Base-by-base conservation (phyloP, 176 grass and related monocot species). In the Juncus inflexus region DNA sequence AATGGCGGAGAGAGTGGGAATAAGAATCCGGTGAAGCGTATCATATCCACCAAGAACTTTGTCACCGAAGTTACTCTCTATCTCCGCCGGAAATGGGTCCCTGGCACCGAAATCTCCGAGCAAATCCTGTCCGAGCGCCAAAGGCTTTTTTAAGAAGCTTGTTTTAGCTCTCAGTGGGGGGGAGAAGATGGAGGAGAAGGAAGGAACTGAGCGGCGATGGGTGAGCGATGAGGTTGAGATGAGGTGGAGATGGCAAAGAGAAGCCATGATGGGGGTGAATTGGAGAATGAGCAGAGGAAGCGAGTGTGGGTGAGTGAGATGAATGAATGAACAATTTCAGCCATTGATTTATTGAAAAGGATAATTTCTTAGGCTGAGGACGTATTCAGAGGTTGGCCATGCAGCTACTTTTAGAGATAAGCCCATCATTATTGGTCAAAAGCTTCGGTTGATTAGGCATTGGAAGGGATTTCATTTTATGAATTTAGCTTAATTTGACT, bases 1-100 rank as follows among this genome's bases (percentile, higher is more conserved):
- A 67, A 96, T 78, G 38, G 77, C 91, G 52, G 84, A 81, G 59
- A 91, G 42, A 0, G 65, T 81, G 6, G 92, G 91, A 76, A 96
- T 89, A 69, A 97, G 82, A 84, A 97, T 97, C 35, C 78, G 82
- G 82, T 97, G 92, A 40, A 89, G 66, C 7, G 87, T 97, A 70
- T 97, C 87, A 3, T 69, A 75, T 74, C 86, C 67, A 5, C 92
- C 92, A 37, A 97, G 74, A 60, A 76, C 72, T 37, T 91, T 96
- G 42, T 91, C 87, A 9, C 60, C 63, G 67, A 86, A 97, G n/a
- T 91, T 79, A 81, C 87, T 89, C 77, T 69, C 92, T 50, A 91
- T 53, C 87, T 97, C 92, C 70, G 55, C 79, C 15, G 87, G 92
- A 78, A 89, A 97, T 1, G 92, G 87, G 79, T 97, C 85, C 19